Percentiles rank a stretch among this genome's conserved stretches.
Conservation (phyloP, 805 yeast genomes). For the Pichia heedii region DNA sequence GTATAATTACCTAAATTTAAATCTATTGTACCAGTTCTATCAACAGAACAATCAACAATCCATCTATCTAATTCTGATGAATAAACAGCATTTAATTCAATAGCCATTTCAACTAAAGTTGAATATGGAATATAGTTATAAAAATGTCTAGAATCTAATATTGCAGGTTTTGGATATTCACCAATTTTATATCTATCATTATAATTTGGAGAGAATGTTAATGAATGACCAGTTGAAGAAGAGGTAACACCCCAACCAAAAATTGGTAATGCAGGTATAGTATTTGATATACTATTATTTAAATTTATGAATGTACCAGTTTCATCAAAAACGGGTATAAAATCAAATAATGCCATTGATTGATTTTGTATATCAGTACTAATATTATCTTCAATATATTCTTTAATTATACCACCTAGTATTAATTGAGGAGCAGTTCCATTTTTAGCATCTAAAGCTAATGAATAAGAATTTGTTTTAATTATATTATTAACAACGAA, state of each 20-base stretch:
- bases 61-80: constrained; percentile 39
- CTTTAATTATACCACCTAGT: constrained; percentile 51
- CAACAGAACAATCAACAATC: constrained; percentile 55
- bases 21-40: constrained; percentile 40
- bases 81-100: constrained; percentile 62
- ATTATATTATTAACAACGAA: constrained; percentile 26
- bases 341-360: constrained; percentile 29
- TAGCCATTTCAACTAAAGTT: constrained; percentile 50
- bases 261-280: constrained; percentile 37
- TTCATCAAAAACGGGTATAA: constrained; percentile 33
- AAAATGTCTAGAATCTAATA: constrained; percentile 47
- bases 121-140: constrained; percentile 47
- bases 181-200: constrained; percentile 32
- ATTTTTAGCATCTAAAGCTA: constrained; percentile 28
- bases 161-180: constrained; percentile 38
- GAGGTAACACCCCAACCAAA: constrained; percentile 36
- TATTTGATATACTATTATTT: constrained; percentile 13
- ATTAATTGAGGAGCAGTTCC: constrained; percentile 30
- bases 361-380: constrained; percentile 25
- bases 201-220: constrained; percentile 24
- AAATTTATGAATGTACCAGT: constrained; percentile 3
- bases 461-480: constrained; percentile 35
- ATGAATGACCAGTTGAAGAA: constrained; percentile 17
- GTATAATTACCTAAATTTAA: constrained; percentile 45
- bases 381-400: constrained; percentile 22